Percentiles rank a stretch among this genome's conserved stretches.
Conservation (phyloP, 345 rosid species). For the Cochlearia excelsa region DNA sequence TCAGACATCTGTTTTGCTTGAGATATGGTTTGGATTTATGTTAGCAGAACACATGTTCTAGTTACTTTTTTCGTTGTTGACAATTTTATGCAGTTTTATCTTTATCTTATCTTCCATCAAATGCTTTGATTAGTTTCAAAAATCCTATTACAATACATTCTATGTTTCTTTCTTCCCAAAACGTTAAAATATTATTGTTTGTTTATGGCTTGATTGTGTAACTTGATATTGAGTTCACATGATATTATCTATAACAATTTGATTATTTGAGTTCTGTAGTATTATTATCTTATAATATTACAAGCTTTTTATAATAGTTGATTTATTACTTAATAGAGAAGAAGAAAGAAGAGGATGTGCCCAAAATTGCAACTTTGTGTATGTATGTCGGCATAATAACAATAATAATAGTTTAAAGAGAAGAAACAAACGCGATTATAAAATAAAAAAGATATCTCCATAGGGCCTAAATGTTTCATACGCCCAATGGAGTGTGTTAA, state of each 20-base stretch:
- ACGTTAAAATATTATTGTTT: too few relatives aligned
- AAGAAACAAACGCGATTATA: neutral
- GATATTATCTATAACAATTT: too few relatives aligned
- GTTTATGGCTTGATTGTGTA: too few relatives aligned
- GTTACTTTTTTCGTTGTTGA: slow-evolving; percentile 15
- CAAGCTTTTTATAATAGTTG: too few relatives aligned
- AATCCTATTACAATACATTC: neutral
- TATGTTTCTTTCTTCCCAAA: too few relatives aligned
- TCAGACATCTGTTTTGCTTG: slow-evolving; percentile 8
- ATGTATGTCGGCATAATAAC: neutral
- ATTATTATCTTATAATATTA: too few relatives aligned
- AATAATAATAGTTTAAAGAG: too few relatives aligned
- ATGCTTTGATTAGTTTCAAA: neutral
- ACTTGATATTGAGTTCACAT: too few relatives aligned
- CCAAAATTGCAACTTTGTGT: too few relatives aligned
- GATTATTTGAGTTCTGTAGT: too few relatives aligned
- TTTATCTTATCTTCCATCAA: neutral
- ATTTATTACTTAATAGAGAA: too few relatives aligned
- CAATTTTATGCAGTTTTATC: slow-evolving; percentile 14
- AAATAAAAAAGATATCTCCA: neutral
- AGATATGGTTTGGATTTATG: slow-evolving; percentile 30
- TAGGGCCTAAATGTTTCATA: slow-evolving; percentile 1
- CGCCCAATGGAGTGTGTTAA: slow-evolving; percentile 22
- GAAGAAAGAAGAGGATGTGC: too few relatives aligned
- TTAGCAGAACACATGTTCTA: slow-evolving; percentile 7